phyloP scores from a whole-genome alignment of 305 asterid genomes.

The Fraxinus nigra region DNA sequence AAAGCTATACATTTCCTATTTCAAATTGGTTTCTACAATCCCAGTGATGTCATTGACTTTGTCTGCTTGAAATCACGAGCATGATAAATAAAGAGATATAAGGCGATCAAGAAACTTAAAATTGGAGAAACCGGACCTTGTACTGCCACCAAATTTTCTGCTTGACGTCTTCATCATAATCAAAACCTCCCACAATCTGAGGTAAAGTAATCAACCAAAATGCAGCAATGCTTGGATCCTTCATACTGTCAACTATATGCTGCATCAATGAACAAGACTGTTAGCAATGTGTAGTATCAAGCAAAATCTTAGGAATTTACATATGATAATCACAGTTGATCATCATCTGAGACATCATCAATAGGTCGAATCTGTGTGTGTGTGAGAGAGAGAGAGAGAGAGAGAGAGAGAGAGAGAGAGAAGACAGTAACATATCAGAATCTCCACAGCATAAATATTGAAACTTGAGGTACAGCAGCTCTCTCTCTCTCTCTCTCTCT shows the following conservation, averaged over 20 bases:
- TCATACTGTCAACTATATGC: slow-evolving; percentile 93
- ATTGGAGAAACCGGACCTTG: slow-evolving; percentile 48
- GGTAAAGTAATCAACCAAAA: slow-evolving; percentile 96
- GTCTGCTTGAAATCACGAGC: not conserved
- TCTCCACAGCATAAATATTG: not conserved
- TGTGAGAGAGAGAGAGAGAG: not conserved
- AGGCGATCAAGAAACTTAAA: slow-evolving; percentile 4
- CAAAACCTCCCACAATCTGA: slow-evolving; percentile 85
- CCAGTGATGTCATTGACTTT: not conserved
- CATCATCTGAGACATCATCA: not conserved
- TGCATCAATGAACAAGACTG: slow-evolving; percentile 42
- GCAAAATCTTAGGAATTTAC: slow-evolving; percentile 2
- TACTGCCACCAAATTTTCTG: slow-evolving; percentile 97
- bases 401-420: not conserved
- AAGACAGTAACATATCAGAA: not conserved
- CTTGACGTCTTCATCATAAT: slow-evolving; percentile 87
- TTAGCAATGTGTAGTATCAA: not conserved
- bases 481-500: not conserved
- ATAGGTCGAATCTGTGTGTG: not conserved
- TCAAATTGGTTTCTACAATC: not conserved
- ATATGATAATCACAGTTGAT: not conserved
- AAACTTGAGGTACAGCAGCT: not conserved
- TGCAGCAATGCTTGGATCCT: slow-evolving; percentile 95
- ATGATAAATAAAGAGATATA: not conserved
- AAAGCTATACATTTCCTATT: not conserved